These are phyloP conservation scores for Parathielavia appendiculata DNA, from an alignment of 495 filamentous ascomycete genomes.

Conservation along the genomic window DNA sequence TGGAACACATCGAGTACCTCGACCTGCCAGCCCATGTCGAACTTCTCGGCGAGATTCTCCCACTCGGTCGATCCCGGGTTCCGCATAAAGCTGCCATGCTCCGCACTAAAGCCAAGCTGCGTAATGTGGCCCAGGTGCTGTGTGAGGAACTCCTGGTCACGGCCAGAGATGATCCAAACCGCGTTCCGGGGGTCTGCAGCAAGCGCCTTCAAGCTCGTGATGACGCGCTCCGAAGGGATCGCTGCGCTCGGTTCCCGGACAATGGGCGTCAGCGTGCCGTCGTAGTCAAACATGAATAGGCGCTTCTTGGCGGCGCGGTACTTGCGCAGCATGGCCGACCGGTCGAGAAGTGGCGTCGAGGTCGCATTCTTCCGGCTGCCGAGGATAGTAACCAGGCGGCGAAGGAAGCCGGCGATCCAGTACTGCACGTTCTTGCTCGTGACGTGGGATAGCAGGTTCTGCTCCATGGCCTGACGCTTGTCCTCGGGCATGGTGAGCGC, in stretches of 20 bases:
- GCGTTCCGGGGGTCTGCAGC: conserved; percentile 73
- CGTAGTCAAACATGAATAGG: conserved; percentile 97
- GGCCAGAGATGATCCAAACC: conserved; percentile 97
- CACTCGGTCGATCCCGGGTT: conserved; percentile 66
- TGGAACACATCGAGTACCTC: conserved; percentile 76
- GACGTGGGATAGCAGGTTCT: conserved; percentile 73
- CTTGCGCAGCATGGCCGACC: conserved; percentile 57
- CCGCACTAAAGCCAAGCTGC: conserved; percentile 82
- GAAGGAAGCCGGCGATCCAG: conserved; percentile 74
- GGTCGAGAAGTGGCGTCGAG: conserved; percentile 76
- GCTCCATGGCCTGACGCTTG: conserved; percentile 53
- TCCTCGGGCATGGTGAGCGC: conserved; percentile 68
- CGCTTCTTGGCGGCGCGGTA: conserved; percentile 68
- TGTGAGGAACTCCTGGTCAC: conserved; percentile 82
- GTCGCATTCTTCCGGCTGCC: conserved; percentile 67
- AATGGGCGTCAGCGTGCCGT: conserved; percentile 95
- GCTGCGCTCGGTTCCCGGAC: conserved; percentile 83
- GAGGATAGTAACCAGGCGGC: conserved; percentile 70
- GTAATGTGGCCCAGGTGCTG: conserved; percentile 82
- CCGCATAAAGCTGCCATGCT: conserved; percentile 92
- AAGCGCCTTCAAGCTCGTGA: conserved; percentile 70
- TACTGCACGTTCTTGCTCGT: conserved; percentile 73
- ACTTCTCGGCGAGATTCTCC: conserved; percentile 77
- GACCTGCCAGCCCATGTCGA: conserved; percentile 84
- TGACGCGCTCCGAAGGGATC: conserved; percentile 74